Percentiles rank a stretch among this genome's conserved stretches.
phyloP scores from a whole-genome alignment of 495 filamentous ascomycete genomes.

The Podospora pseudopauciseta region DNA sequence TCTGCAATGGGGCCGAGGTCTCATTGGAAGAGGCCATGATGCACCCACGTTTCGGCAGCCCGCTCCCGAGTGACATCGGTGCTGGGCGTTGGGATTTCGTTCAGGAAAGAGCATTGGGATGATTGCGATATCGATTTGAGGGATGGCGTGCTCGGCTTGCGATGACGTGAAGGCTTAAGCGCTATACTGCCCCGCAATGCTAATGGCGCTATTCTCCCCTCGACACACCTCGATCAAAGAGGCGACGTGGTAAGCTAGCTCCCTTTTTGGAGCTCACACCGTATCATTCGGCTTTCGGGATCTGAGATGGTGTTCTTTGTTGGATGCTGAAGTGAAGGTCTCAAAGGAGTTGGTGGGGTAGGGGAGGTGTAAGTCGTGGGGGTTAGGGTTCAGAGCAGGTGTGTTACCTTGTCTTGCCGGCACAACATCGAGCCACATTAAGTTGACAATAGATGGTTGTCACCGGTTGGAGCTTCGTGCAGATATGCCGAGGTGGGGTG shows the following conservation, averaged over 20 bases:
- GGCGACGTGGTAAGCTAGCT: neutral
- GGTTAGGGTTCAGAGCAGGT: neutral
- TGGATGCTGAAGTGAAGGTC: neutral
- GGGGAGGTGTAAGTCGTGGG: neutral
- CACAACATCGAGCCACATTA: neutral
- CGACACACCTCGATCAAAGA: neutral
- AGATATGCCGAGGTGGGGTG: neutral
- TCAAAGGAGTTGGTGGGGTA: neutral
- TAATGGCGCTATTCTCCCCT: neutral
- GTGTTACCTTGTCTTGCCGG: neutral
- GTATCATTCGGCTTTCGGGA: neutral
- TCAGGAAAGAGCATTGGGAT: neutral
- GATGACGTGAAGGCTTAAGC: constrained; percentile 19
- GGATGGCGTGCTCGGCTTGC: constrained; percentile 26
- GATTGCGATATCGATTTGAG: constrained; percentile 23
- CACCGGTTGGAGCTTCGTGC: neutral
- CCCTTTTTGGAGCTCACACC: neutral
- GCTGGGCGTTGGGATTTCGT: neutral
- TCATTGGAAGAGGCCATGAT: neutral
- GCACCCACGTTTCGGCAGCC: neutral
- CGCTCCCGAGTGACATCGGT: neutral
- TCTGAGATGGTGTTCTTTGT: neutral
- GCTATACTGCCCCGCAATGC: constrained; percentile 14
- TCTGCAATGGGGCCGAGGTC: neutral
- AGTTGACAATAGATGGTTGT: neutral